A percentile compares a stretch with the other conserved stretches of the same genome.
phyloP scores from a whole-genome alignment of 768 basidiomycete species.

The Tubosaeta sp. region DNA sequence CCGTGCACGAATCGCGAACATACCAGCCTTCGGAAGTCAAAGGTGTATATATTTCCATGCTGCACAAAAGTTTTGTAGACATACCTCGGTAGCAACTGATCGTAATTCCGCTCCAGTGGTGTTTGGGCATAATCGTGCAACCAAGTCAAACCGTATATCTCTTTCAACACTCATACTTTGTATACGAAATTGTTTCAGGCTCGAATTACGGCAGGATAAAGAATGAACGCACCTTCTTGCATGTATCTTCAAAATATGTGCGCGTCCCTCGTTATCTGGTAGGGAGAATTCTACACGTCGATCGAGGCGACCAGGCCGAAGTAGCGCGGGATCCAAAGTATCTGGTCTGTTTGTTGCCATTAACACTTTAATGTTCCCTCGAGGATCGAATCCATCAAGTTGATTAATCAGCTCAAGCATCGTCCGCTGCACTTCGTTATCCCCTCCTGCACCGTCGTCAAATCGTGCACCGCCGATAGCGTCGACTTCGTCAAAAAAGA shows the following conservation, averaged over 20 bases:
- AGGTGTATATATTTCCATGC: constrained; percentile 78
- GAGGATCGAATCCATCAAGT: constrained; percentile 94
- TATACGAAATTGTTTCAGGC: not conserved
- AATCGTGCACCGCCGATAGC: constrained; percentile 98
- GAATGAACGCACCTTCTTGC: constrained; percentile 70
- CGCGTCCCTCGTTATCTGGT: constrained; percentile 93
- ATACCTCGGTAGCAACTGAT: constrained; percentile 92
- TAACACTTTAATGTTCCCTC: constrained; percentile 99
- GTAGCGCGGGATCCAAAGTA: constrained; percentile 92
- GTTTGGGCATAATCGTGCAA: constrained; percentile 95
- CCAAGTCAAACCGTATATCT: constrained; percentile 95
- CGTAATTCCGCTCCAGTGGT: constrained; percentile 98
- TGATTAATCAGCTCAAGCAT: constrained; percentile 99
- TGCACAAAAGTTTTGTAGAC: constrained; percentile 10
- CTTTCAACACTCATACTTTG: constrained; percentile 93
- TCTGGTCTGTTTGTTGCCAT: constrained; percentile 99
- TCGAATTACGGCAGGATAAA: not conserved
- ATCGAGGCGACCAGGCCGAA: constrained; percentile 94
- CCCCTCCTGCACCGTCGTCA: constrained; percentile 97
- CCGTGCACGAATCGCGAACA: constrained; percentile 97
- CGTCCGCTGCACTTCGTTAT: constrained; percentile 98
- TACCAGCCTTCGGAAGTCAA: constrained; percentile 87
- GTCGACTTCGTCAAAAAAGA: constrained; percentile 99
- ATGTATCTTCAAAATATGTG: constrained; percentile 95
- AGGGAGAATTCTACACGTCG: constrained; percentile 95